Base-by-base conservation (phyloP, 139 green algal species). In the Picochlorum costavermella region DNA sequence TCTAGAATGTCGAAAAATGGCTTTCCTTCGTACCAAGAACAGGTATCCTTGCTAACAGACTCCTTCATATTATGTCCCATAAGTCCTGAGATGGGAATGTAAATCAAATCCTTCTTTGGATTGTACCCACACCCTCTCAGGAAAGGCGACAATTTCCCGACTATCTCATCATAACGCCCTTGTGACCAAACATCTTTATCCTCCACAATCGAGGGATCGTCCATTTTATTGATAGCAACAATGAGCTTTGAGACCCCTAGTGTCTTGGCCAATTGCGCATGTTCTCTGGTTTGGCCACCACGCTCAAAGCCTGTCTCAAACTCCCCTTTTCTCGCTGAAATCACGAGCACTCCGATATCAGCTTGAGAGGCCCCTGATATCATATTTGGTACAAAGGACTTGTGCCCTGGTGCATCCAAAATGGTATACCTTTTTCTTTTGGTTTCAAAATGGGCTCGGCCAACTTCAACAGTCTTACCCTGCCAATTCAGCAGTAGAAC, bases 361-460 rank as follows among this genome's bases (percentile, higher is more conserved):
- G 88, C 88, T 69, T 94, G 86, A 20, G 80, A 68, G 59, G 88
- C 83, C 50, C 89, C 91, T 33, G 78, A 68, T 69, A 99, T 98
- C 86, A 97, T 96, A 82, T 96, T 97, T 65, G 94, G 92, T 43
- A 98, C 92, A 60, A 96, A 99, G 70, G 96, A 95, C 69, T 95
- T 92, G 84, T 99, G 94, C 0, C 94, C 94, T 1, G 94, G 94
- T 1, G 94, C 94, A 62, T 99, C 94, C 62, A 98, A 78, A 43
- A 99, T 84, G 9, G 88, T 96, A 76, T 95, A 95, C 14, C 88
- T 77, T 74, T 90, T 88, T 67, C 84, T 88, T 12, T 84, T 76
- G 2, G 89, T 96, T 74, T 88, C 82, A 61, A 96, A 96, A 69
- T 88, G 83, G 3, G 88, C 90, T 3, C 88, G 77, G 3, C 90